A percentile compares a stretch with the other conserved stretches of the same genome.
Evolutionary conservation across 2,329 filamentous ascomycete genomes (phyloP).

Genomic region (Epichloe amarillans): DNA sequence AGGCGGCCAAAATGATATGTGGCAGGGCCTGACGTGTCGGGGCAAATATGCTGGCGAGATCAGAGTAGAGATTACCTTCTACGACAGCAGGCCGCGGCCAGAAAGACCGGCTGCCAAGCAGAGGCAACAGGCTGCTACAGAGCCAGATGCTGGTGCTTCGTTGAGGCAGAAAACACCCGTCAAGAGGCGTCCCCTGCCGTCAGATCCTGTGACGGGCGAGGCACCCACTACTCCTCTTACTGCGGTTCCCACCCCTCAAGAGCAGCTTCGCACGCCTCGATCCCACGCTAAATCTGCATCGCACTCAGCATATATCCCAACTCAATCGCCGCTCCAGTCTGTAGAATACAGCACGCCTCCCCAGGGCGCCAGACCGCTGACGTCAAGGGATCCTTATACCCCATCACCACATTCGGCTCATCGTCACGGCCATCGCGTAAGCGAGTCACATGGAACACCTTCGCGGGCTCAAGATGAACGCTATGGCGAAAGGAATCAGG

Average conservation of each 20-base stretch:
- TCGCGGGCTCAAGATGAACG: constrained; percentile 23
- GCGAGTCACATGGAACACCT: constrained; percentile 24
- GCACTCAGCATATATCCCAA: constrained; percentile 29
- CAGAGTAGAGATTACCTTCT: constrained; percentile 89
- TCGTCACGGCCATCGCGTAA: constrained; percentile 20
- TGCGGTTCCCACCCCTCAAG: constrained; percentile 16
- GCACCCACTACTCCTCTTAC: constrained; percentile 19
- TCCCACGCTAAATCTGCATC: constrained; percentile 27
- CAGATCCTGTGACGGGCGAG: constrained; percentile 55
- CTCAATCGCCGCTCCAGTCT: constrained; percentile 39
- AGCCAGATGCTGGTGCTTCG: constrained; percentile 23
- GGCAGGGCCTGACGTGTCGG: constrained; percentile 77
- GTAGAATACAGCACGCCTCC: constrained; percentile 36
- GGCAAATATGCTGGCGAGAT: constrained; percentile 96
- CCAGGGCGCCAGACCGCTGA: constrained; percentile 6
- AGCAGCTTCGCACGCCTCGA: constrained; percentile 34
- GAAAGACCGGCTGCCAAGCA: constrained; percentile 53
- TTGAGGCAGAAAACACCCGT: constrained; percentile 45
- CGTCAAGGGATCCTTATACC: constrained; percentile 21
- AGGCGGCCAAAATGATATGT: constrained; percentile 86
- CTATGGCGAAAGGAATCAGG: constrained; percentile 18
- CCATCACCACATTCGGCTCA: constrained; percentile 17
- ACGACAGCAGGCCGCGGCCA: constrained; percentile 73
- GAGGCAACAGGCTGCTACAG: constrained; percentile 25
- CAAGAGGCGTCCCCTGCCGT: constrained; percentile 74